Base-by-base conservation (phyloP, 2,329 filamentous ascomycete species). In the Botrytis pseudocinerea region DNA sequence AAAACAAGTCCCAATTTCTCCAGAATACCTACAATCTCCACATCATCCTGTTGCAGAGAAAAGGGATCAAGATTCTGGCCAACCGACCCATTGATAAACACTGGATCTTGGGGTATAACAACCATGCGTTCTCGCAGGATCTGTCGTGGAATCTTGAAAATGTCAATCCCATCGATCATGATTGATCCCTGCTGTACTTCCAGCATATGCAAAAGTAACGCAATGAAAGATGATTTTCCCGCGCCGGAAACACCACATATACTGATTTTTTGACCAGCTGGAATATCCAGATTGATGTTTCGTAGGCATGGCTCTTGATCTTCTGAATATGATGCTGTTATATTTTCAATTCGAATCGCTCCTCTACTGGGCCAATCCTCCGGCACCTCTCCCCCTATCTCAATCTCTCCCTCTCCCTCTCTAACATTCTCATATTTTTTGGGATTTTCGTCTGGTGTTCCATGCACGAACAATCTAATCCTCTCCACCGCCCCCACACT, bases 131-230 rank as follows among this genome's bases (percentile, higher is more conserved):
- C 80, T 28, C 87, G 83, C n/a, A 88, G 78, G 1, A 79, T 78
- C 22, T 85, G 80, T 14, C 83, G 82, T 4, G 84, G 82, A 0
- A 88, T 77, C 1, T 77, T 80, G 16, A 82, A 77, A 22, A 88
- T 80, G 70, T 87, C 83, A 7, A 87, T 70, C 0, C 81, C 83
- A 75, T 89, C 87, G 42, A 89, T 81, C 2, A 73, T 76, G 59
- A 89, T 85, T 2, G 76, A 80, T 40, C 57, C 74, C 78, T 16
- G 85, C 73, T 80, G 80, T 32, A 83, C 79, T 20, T 87, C 82
- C 18, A 88, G 78, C 76, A 89, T 83, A 25, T 85, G 83, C 46
- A 89, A 83, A 9, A 89, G 79, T 0, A 85, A 79, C 10, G 85
- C 81, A 0, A 87, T 79, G 0, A 88, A 80, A 0, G 82, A 82